Evolutionary conservation across 441 rosid species (phyloP).

Genomic region (Gossypium lobatum): DNA sequence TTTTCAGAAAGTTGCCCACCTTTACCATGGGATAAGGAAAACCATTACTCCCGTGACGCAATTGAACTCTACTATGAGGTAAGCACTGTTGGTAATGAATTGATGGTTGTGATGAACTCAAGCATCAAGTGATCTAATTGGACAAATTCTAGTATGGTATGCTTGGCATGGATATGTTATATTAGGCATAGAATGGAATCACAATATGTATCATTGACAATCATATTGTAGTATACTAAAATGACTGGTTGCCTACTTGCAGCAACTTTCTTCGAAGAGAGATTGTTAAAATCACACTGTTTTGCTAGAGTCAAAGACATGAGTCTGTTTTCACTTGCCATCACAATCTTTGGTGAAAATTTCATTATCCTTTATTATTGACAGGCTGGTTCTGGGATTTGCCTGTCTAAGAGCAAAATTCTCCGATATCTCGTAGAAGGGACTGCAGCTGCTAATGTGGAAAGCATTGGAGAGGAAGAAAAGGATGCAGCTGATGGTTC

Average conservation of each 20-base stretch:
- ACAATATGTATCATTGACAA: background rate
- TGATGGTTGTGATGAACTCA: background rate
- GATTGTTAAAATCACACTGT: background rate
- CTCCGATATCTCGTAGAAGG: conserved; percentile 65
- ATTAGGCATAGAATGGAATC: background rate
- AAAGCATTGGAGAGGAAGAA: conserved; percentile 38
- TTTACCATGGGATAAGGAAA: conserved; percentile 74
- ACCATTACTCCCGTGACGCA: conserved; percentile 55
- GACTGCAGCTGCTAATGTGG: conserved; percentile 65
- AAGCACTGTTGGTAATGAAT: conserved; percentile 7
- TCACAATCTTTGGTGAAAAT: background rate
- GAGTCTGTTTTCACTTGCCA: background rate
- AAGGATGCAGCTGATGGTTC: conserved; percentile 25
- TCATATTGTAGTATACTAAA: background rate
- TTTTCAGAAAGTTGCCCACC: conserved; percentile 70
- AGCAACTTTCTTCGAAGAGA: background rate
- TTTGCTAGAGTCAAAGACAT: conserved; percentile 1
- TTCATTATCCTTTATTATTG: conserved; percentile 5
- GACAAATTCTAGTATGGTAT: background rate
- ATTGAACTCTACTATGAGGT: conserved; percentile 88
- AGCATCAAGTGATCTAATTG: background rate
- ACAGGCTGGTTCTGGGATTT: conserved; percentile 55
- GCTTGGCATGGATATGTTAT: background rate
- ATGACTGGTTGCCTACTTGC: background rate
- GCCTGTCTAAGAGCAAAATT: conserved; percentile 46